Conservation (phyloP, 2,329 filamentous ascomycete genomes). For the Exophiala lecanii-corni region DNA sequence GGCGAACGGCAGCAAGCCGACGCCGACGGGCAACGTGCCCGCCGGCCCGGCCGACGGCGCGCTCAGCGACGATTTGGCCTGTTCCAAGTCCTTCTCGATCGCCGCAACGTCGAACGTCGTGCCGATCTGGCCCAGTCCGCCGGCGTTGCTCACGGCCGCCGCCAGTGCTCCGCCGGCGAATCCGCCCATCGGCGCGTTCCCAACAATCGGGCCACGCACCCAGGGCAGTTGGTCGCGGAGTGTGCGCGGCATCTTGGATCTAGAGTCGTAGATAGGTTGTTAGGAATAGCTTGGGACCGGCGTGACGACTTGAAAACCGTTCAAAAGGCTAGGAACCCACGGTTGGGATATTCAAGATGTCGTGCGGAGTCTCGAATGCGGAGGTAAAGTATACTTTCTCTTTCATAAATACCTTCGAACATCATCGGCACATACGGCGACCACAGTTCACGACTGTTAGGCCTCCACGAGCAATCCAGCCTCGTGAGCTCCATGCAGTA, state of each 20-base stretch:
- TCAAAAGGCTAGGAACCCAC: no score
- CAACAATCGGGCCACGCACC: conserved; percentile 40
- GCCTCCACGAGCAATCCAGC: no score
- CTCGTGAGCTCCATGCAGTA: no score
- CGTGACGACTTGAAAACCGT: no score
- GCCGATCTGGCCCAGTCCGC: conserved; percentile 50
- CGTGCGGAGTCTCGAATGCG: no score
- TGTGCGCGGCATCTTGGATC: neutral
- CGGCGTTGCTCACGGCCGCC: conserved; percentile 54
- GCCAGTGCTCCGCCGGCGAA: conserved; percentile 55
- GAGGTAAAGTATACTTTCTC: no score
- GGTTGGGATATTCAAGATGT: no score
- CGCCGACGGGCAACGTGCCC: conserved; percentile 33
- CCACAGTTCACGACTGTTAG: no score
- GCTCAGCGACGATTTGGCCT: conserved; percentile 25
- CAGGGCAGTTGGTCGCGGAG: conserved; percentile 7
- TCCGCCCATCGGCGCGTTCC: conserved; percentile 63
- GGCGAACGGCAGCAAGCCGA: conserved; percentile 38
- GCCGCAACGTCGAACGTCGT: conserved; percentile 47
- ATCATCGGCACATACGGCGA: no score
- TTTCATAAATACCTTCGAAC: no score
- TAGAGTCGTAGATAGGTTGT: no score
- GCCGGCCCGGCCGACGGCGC: conserved; percentile 4
- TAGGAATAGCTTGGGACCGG: no score
- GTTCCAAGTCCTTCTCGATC: conserved; percentile 30